phyloP scores from a whole-genome alignment of 768 basidiomycete species.

The Boletus subcaerulescens region DNA sequence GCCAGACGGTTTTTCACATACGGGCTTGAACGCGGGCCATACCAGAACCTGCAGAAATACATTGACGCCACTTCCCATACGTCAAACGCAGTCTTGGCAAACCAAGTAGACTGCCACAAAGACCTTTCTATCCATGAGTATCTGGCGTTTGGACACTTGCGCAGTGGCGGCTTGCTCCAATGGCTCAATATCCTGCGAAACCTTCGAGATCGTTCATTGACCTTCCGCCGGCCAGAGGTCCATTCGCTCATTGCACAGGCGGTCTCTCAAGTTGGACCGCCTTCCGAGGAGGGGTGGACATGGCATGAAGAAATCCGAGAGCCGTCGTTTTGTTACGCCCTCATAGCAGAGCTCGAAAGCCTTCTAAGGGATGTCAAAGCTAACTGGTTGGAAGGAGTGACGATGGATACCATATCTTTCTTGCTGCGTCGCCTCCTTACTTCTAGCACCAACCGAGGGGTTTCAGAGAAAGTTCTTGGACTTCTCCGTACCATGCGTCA shows the following conservation, averaged over 20 bases:
- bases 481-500: constrained; percentile 33
- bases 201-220: constrained; percentile 35
- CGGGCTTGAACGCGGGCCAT: constrained; percentile 31
- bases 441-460: constrained; percentile 4
- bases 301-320: constrained; percentile 14
- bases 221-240: constrained; percentile 38
- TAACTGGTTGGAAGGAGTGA: constrained; percentile 39
- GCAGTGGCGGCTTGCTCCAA: constrained; percentile 44
- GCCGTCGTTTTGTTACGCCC: constrained; percentile 12
- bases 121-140: constrained; percentile 37
- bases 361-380: constrained; percentile 28
- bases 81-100: constrained; percentile 28
- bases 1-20: constrained; percentile 21
- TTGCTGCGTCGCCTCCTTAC: constrained; percentile 37
- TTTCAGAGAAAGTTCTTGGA: constrained; percentile 18
- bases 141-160: constrained; percentile 30
- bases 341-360: constrained; percentile 34
- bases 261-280: constrained; percentile 39
- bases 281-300: neutral
- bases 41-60: constrained; percentile 36
- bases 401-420: constrained; percentile 31
- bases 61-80: neutral
- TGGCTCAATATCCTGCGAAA: constrained; percentile 50
- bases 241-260: constrained; percentile 43
- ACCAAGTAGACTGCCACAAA: constrained; percentile 39